Base-by-base conservation (phyloP, 768 basidiomycete genomes). In the Tylopilus sp. region DNA sequence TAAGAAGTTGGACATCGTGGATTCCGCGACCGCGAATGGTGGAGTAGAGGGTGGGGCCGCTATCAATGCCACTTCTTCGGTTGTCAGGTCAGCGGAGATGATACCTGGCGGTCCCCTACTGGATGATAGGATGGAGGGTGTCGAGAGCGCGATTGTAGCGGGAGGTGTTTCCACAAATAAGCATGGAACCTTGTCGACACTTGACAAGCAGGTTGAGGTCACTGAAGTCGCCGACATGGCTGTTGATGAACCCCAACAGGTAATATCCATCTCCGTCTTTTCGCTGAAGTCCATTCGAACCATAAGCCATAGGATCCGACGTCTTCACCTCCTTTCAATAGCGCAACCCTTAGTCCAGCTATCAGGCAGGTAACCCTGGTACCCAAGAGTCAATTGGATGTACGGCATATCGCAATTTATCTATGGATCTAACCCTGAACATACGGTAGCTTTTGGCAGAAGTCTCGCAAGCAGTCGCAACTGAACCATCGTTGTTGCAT, bases 401-500 rank as follows among this genome's bases (percentile, higher is more conserved):
- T 66, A 65, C 51, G 65, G 21, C 52, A 41, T 43, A 44, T 50
- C 45, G 30, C 48, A 31, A 45, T 59, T n/a, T 48, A 31, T 26
- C 15, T 47, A 28, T 55, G 31, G 42, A 58, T 54, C 42, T 67
- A 41, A 53, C 28, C 23, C 50, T 65, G 48, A 67, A 35, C 35
- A 38, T 40, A 51, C 31, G 35, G 25, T 47, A 66, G 66, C 63
- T 67, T 51, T 33, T 62, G 53, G 60, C 63, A 25, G 64, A 61
- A 41, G 63, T 66, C 39, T 63, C 66, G 4, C 64, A 63, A 57
- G 58, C 61, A 18, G 61, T 64, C n/a, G 66, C 66, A 17, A 68
- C 61, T 3, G 57, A 66, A 41, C 61, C 61, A 6, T 66, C 64
- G 36, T 40, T 66, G 3, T 33, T 64, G 22, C 64, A 61, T 7